Conservation (phyloP, 176 grass and related monocot genomes). For the Chloris gayana region DNA sequence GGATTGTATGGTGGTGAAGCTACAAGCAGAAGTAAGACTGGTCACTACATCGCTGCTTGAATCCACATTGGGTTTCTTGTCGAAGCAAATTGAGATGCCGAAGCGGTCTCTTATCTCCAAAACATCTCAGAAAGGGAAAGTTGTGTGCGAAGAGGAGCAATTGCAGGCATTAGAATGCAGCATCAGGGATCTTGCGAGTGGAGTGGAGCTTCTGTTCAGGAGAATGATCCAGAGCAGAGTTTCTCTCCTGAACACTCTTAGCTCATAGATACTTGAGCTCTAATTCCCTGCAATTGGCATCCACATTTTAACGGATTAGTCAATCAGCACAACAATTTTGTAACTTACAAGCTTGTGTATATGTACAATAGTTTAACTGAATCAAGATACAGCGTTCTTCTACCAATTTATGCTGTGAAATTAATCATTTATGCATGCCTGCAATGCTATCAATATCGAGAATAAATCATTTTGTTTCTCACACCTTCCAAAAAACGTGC, state of each 20-base stretch:
- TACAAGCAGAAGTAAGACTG: slow-evolving; percentile 41
- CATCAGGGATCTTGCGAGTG: slow-evolving; percentile 43
- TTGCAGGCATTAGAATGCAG: slow-evolving; percentile 48
- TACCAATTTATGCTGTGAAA: slow-evolving; percentile 3
- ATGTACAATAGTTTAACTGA: slow-evolving; percentile 15
- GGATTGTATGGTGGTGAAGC: slow-evolving; percentile 19
- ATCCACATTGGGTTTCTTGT: slow-evolving; percentile 12
- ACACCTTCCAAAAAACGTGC: not conserved
- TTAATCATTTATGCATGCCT: not conserved
- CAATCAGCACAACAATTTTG: slow-evolving; percentile 29
- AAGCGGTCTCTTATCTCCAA: slow-evolving; percentile 46
- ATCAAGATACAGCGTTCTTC: not conserved
- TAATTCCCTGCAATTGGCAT: slow-evolving; percentile 28
- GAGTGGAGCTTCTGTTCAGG: slow-evolving; percentile 36
- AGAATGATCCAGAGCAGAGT: slow-evolving; percentile 55
- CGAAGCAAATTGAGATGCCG: slow-evolving; percentile 37
- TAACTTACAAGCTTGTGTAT: not conserved
- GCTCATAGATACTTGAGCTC: slow-evolving; percentile 31
- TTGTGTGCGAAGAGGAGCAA: slow-evolving; percentile 33
- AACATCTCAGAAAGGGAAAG: slow-evolving; percentile 40
- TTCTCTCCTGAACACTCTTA: slow-evolving; percentile 53
- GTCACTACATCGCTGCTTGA: slow-evolving; percentile 39
- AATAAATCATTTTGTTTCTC: not conserved
- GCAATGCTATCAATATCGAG: not conserved
- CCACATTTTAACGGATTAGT: slow-evolving; percentile 46